Evolutionary conservation across 2,329 filamentous ascomycete species (phyloP).

Genomic region (Aspergillus luchuensis): DNA sequence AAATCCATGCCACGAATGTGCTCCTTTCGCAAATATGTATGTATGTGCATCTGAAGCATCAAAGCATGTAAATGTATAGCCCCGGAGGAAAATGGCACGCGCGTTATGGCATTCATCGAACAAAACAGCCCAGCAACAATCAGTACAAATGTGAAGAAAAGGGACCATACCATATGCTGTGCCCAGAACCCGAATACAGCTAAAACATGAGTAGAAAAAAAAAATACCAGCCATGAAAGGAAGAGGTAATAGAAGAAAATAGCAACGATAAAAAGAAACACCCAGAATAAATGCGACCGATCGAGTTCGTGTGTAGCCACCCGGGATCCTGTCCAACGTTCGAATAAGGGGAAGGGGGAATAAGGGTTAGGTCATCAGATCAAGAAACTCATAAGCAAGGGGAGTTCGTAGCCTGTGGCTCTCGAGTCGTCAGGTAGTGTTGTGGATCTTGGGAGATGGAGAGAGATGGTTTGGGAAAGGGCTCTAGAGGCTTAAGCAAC

Average conservation of each 20-base stretch:
- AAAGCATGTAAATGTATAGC: background rate
- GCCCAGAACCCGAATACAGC: constrained; percentile 19
- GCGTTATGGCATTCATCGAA: background rate
- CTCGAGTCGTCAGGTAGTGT: constrained; percentile 4
- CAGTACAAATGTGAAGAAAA: background rate
- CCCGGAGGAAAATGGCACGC: background rate
- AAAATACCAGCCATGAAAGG: constrained; percentile 5
- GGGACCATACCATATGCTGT: constrained; percentile 27
- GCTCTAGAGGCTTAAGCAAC: constrained; percentile 27
- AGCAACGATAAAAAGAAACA: background rate
- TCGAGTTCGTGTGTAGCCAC: constrained; percentile 1
- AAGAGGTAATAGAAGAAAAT: background rate
- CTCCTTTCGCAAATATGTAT: background rate
- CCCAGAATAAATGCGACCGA: constrained; percentile 14
- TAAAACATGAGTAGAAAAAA: constrained; percentile 6
- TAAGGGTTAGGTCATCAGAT: constrained; percentile 3
- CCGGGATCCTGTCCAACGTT: background rate
- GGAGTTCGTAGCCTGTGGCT: constrained; percentile 9
- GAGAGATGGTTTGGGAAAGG: background rate
- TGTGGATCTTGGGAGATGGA: constrained; percentile 4
- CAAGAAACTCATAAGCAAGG: constrained; percentile 16
- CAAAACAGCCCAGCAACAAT: background rate
- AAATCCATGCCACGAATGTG: background rate
- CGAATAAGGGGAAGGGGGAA: background rate
- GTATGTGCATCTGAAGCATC: background rate